Base-by-base conservation (phyloP, 257 asterid species). In the Solanum peruvianum region DNA sequence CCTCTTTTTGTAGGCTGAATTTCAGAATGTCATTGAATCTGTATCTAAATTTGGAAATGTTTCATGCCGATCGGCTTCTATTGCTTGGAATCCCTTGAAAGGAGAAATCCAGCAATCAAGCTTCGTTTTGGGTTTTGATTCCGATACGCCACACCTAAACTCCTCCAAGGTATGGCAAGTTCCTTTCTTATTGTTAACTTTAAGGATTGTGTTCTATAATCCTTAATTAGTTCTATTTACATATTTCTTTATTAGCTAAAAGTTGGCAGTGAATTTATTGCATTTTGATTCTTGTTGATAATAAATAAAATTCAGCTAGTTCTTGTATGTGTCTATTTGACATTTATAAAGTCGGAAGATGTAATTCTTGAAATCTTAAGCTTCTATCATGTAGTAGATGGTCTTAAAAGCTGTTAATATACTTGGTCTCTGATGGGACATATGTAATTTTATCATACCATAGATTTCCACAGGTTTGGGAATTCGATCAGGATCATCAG, bases 401-500 rank as follows among this genome's bases (percentile, higher is more conserved):
- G 85, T 78, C 66, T 78, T 78, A 27, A 78, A 27, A 27, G 41
- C 66, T 78, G 66, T 6, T 27, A 27, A 27, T 47, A 2, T 78
- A 78, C 11, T 9, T 78, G 27, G 84, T 69, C 31, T 44, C 23
- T 58, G 80, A 80, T 52, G 86, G 37, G 44, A 39, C 73, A 86
- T 87, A 14, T 86, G 85, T 62, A 27, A 85, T 70, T 75, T 90
- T 66, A 83, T 87, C 42, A 88, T 83, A 49, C 83, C 72, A 64
- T 82, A 84, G 87, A 70, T 71, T 37, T 88, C 67, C 86, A 89
- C 93, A 96, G 98, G 97, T 96, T 84, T 96, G 99, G 99, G 98
- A 96, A 91, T 96, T 95, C 87, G 98, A 96, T 88, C 91, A 93
- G 90, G 98, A 94, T 91, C 99, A 96, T 92, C 99, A 95, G 87